phyloP scores from a whole-genome alignment of 2,329 filamentous ascomycete species.

The Mollisiaceae sp. region DNA sequence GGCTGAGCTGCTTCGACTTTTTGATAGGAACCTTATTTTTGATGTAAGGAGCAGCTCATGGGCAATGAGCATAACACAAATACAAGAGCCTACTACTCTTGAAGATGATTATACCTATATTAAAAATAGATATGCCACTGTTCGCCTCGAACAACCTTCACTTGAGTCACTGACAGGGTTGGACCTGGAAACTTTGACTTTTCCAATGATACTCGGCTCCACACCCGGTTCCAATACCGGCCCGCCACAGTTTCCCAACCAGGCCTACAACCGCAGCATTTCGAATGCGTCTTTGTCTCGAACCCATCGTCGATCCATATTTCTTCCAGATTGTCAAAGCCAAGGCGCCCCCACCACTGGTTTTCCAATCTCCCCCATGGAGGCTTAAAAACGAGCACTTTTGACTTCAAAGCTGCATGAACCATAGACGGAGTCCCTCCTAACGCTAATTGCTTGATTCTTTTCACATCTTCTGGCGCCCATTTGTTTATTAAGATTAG shows the following conservation, averaged over 20 bases:
- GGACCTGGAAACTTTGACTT: background rate
- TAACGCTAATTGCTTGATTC: background rate
- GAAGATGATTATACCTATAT: background rate
- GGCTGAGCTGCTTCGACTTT: too few species aligned
- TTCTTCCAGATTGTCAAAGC: background rate
- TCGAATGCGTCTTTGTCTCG: background rate
- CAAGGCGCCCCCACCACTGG: background rate
- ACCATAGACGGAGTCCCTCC: background rate
- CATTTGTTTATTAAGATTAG: background rate
- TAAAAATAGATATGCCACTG: background rate
- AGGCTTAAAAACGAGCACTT: background rate
- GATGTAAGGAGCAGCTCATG: too few species aligned
- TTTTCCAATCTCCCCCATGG: background rate
- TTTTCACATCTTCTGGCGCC: background rate
- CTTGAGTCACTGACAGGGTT: background rate
- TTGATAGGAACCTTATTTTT: too few species aligned
- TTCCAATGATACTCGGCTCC: too few species aligned
- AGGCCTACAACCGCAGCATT: background rate
- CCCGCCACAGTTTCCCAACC: background rate
- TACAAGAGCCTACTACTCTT: too few species aligned
- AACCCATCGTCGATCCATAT: constrained; percentile 1
- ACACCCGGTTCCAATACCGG: too few species aligned
- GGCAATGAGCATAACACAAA: too few species aligned
- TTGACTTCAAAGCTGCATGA: background rate
- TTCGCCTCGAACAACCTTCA: constrained; percentile 5